phyloP scores from a whole-genome alignment of 2,329 filamentous ascomycete genomes.

The Ploettnerulaceae sp. region DNA sequence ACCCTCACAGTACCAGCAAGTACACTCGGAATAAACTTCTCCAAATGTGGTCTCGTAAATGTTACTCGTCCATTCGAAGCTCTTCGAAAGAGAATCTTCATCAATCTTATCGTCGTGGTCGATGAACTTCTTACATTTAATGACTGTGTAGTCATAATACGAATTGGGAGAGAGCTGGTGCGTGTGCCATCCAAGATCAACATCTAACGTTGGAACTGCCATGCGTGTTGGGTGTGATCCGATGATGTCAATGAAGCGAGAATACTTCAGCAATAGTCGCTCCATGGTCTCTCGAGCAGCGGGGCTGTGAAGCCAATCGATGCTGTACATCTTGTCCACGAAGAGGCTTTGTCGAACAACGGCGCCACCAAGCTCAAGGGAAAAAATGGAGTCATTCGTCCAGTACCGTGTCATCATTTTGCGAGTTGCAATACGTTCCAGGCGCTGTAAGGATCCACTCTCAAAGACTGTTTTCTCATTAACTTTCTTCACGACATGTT shows the following conservation, averaged over 20 bases:
- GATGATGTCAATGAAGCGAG: conserved; percentile 60
- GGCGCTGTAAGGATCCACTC: conserved; percentile 22
- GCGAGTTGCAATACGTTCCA: conserved; percentile 45
- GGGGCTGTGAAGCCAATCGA: conserved; percentile 76
- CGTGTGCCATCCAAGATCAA: conserved; percentile 77
- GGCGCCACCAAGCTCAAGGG: conserved; percentile 59
- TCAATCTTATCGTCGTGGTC: conserved; percentile 83
- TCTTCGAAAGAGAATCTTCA: conserved; percentile 55
- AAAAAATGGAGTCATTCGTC: conserved; percentile 61
- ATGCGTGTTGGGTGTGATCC: conserved; percentile 40
- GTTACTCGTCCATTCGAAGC: conserved; percentile 70
- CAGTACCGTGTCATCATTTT: conserved; percentile 69
- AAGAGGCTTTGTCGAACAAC: conserved; percentile 63
- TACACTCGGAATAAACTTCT: conserved; percentile 70
- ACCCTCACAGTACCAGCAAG: conserved; percentile 79
- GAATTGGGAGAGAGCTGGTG: conserved; percentile 60
- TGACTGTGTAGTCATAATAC: conserved; percentile 57
- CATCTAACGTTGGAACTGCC: conserved; percentile 66
- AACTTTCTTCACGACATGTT: conserved; percentile 37
- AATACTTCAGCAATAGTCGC: conserved; percentile 60
- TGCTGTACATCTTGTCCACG: conserved; percentile 66
- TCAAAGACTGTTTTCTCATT: conserved; percentile 32
- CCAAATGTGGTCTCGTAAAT: conserved; percentile 60
- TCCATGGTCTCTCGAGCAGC: conserved; percentile 57
- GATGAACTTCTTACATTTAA: conserved; percentile 53